Percentiles rank a stretch among this genome's conserved stretches.
These are phyloP conservation scores for Tylopilus sp. DNA, from an alignment of 768 basidiomycete genomes.

Conservation along the genomic window DNA sequence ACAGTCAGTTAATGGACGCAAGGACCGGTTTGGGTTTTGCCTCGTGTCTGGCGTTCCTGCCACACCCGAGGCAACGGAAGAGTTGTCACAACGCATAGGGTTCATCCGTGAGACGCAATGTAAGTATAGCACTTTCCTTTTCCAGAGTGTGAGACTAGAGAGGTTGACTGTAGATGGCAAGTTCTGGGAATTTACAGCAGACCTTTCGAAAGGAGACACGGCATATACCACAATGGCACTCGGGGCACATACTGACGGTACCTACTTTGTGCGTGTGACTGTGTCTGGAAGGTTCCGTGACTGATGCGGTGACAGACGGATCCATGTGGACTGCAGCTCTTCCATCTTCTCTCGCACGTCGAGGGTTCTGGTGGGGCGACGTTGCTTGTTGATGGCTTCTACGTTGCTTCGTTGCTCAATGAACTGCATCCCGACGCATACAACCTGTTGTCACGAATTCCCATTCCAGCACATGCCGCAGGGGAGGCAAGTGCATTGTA, in stretches of 20 bases:
- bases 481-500: constrained; percentile 65
- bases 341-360: constrained; percentile 86
- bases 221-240: constrained; percentile 90
- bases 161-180: constrained; percentile 66
- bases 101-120: constrained; percentile 89
- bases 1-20: not conserved
- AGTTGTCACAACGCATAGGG: constrained; percentile 68
- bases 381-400: constrained; percentile 95
- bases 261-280: constrained; percentile 41
- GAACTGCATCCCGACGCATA: constrained; percentile 71
- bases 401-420: constrained; percentile 77
- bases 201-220: constrained; percentile 87
- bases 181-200: constrained; percentile 97
- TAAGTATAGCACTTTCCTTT: constrained; percentile 18
- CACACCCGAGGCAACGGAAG: constrained; percentile 82
- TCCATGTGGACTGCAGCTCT: constrained; percentile 92
- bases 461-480: constrained; percentile 83
- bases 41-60: constrained; percentile 79
- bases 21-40: constrained; percentile 89
- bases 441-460: constrained; percentile 59
- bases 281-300: not conserved
- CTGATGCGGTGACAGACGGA: constrained; percentile 58
- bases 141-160: constrained; percentile 28
- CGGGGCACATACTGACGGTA: constrained; percentile 78
- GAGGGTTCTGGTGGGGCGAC: constrained; percentile 82